Evolutionary conservation across 257 asterid species (phyloP).

Genomic region (Penstemon davidsonii): DNA sequence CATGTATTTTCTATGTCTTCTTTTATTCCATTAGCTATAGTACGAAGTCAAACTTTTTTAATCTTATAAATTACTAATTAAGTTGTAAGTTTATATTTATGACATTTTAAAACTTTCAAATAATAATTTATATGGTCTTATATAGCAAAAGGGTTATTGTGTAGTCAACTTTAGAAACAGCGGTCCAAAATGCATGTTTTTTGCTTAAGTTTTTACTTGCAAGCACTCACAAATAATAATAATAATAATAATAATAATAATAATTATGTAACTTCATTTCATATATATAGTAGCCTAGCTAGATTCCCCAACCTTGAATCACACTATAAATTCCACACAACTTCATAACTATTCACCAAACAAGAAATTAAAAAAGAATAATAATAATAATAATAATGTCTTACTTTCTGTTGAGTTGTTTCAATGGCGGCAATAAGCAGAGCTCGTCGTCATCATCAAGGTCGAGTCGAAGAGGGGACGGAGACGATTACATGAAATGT

Average conservation of each 20-base stretch:
- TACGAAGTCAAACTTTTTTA: too few species aligned
- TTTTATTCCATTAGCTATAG: too few species aligned
- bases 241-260: too few species aligned
- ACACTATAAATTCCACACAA: conserved; percentile 44
- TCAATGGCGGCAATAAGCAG: conserved; percentile 30
- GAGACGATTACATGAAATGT: conserved; percentile 52
- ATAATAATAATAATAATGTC: not conserved
- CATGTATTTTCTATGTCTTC: too few species aligned
- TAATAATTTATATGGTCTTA: too few species aligned
- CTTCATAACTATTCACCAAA: conserved; percentile 26
- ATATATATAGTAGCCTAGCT: not conserved
- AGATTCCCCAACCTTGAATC: conserved; percentile 43
- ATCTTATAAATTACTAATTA: too few species aligned
- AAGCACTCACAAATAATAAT: not conserved
- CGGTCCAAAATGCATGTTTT: conserved; percentile 45
- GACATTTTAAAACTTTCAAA: too few species aligned
- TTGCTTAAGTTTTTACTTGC: conserved; percentile 29
- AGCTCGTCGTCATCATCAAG: not conserved
- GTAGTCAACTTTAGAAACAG: conserved; percentile 42
- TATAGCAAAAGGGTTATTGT: too few species aligned
- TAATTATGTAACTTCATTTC: too few species aligned
- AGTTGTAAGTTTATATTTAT: too few species aligned
- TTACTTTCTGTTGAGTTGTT: conserved; percentile 51
- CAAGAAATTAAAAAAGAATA: not conserved
- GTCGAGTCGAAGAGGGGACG: conserved; percentile 28